phyloP scores from a whole-genome alignment of 2,329 filamentous ascomycete genomes.

The Thelonectria discophora region DNA sequence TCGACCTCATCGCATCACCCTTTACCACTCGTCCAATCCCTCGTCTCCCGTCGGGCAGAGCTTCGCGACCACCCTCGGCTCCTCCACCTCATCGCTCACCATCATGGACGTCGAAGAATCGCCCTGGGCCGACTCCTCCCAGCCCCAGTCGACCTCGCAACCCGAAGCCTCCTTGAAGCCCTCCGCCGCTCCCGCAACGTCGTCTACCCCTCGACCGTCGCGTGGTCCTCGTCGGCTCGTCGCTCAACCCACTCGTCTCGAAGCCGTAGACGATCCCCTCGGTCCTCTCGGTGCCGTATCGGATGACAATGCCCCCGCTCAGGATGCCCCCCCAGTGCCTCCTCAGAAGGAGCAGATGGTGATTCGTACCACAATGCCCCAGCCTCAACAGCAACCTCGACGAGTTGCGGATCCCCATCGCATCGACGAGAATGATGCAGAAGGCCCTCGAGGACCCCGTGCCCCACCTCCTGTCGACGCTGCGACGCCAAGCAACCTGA shows the following conservation, averaged over 20 bases:
- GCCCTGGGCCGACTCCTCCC: constrained; percentile 58
- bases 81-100: constrained; percentile 15
- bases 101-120: constrained; percentile 63
- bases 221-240: constrained; percentile 70
- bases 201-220: constrained; percentile 52
- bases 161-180: constrained; percentile 43
- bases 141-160: constrained; percentile 40
- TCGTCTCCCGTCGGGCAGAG: constrained; percentile 19
- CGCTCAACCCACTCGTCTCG: constrained; percentile 79
- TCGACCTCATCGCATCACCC: constrained; percentile 35
- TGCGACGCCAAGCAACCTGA: constrained; percentile 61
- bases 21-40: constrained; percentile 15
- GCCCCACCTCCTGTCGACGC: constrained; percentile 72
- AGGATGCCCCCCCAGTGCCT: constrained; percentile 71
- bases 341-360: constrained; percentile 73
- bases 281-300: constrained; percentile 77
- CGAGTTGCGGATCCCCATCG: constrained; percentile 67
- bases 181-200: constrained; percentile 41
- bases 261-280: constrained; percentile 79
- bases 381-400: constrained; percentile 52
- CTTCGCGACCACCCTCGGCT: constrained; percentile 14
- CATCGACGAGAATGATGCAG: constrained; percentile 76
- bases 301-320: constrained; percentile 52
- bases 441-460: constrained; percentile 61
- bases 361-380: constrained; percentile 66